phyloP scores from a whole-genome alignment of 2,329 filamentous ascomycete species.

The Acarospora socialis region DNA sequence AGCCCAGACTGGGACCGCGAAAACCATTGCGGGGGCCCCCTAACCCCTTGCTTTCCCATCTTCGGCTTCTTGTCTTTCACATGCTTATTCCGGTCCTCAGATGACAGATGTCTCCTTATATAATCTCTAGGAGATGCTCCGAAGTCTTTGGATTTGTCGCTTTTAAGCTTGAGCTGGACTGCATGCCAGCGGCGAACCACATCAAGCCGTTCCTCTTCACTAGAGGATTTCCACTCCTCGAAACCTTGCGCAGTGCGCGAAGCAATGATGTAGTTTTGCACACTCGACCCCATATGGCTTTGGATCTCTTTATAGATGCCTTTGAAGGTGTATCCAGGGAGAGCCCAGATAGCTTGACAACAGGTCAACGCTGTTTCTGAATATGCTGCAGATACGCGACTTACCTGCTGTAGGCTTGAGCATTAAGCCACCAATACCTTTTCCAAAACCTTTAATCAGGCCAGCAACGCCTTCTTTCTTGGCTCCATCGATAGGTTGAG shows the following conservation, averaged over 20 bases:
- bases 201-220: conserved; percentile 45
- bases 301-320: conserved; percentile 66
- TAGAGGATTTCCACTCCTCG: conserved; percentile 44
- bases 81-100: conserved; percentile 42
- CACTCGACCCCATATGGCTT: conserved; percentile 53
- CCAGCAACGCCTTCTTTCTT: conserved; percentile 52
- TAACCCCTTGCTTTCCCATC: background rate
- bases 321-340: conserved; percentile 72
- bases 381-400: conserved; percentile 16
- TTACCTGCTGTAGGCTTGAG: conserved; percentile 68
- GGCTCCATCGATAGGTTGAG: conserved; percentile 57
- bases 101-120: conserved; percentile 33
- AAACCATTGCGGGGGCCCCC: background rate
- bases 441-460: conserved; percentile 64
- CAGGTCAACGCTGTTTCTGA: conserved; percentile 3
- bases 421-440: conserved; percentile 67
- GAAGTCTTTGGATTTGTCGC: conserved; percentile 43
- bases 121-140: conserved; percentile 27
- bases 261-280: conserved; percentile 66
- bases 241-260: conserved; percentile 63
- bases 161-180: conserved; percentile 42
- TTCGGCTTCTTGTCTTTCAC: conserved; percentile 31
- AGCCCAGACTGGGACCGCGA: conserved; percentile 13
- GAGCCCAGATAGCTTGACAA: conserved; percentile 43
- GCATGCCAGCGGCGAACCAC: conserved; percentile 53